Evolutionary conservation across 2,329 filamentous ascomycete genomes (phyloP), one percentile per base, ranked within the genome.

Genomic region (Aspergillus persii): DNA sequence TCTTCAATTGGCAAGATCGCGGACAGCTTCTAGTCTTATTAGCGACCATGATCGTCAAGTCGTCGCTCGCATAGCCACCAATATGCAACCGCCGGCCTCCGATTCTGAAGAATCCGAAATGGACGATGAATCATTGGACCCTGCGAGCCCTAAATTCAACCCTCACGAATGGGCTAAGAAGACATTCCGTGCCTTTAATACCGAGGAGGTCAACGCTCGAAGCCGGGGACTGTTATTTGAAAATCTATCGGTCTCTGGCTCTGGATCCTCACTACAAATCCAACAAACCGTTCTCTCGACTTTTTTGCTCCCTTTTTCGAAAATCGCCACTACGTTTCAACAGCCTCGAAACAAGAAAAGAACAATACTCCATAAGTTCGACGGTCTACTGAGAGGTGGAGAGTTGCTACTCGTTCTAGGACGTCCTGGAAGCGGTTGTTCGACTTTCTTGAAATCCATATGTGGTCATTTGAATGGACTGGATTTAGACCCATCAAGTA

Each of bases 381-480:
- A 89, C 61, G 87, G 87, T 1, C 60, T 88, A 1, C 68, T 89
- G 8, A 76, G 75, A 29, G 74, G 76, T 56, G 81, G 81, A 33
- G 81, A 84, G 69, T 80, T 83, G 76, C 74, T 83, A 33, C 71
- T 83, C 2, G 81, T 84, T 2, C 74, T 84, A 0, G 81, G 81
- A 1, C 67, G 59, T 44, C 64, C 64, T 1, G 64, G 64, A 8
- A 62, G 59, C 47, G 76, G 76, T 52, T 96, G 91, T 76, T 90
- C 89, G n/a, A 96, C 91, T 1, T 87, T 95, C 64, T 80, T 96
- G 61, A 94, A 95, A 80, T 90, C 90, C 0, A 85, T 95, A 64
- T 84, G 90, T 6, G 91, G 91, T 62, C 90, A 95, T 75, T 90
- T 88, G 53, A 87, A 91, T 65, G 91, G 91, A 27, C 39, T 47